Base-by-base conservation (phyloP, 176 grass and related monocot genomes). In the Thinopyrum elongatum region DNA sequence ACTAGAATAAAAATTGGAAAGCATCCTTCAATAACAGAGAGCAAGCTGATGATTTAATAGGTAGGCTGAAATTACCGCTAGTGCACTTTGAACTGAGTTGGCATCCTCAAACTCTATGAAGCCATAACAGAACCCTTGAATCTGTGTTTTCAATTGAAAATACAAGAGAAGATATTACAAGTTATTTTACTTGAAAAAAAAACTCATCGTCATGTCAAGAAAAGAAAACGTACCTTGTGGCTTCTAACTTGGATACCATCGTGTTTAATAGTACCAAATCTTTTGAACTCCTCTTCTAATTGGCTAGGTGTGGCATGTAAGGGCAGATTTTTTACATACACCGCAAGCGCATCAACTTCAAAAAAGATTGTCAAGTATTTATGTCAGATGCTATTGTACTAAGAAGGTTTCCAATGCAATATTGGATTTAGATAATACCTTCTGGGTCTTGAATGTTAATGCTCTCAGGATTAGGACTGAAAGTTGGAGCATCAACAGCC, bases 191-290 rank as follows among this genome's bases (percentile, higher is more conserved):
- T 53, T 42, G 35, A 60, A 81, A 36, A 79, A 61, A 61, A 11
- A 63, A 39, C 62, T 16, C 53, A 49, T 22, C 60, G 55, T 51
- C 28, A 59, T 16, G 27, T 70, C 22, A 10, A 75, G 35, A 21
- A 13, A 83, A 49, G 19, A 80, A 41, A 86, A 88, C 6, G 4
- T 71, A 97, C 97, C 94, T 93, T 99, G 47, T 99, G 83, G 90
- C 97, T 99, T 91, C 97, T 96, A 86, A 99, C 94, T 99, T 99
- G 97, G 84, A 99, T 94, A 27, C 97, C 97, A 10, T 83, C 90
- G 10, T 29, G 31, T 61, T 94, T 97, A 80, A 99, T 94, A 36
- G 87, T 63, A 8, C 97, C 97, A 85, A 96, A 99, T 86, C 78
- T 88, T 77, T 92, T 95, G 85, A 99, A 99, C 23, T 91, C 92